Base-by-base conservation (phyloP, 148 eudicot genomes). In the Rhododendron mucronatum region DNA sequence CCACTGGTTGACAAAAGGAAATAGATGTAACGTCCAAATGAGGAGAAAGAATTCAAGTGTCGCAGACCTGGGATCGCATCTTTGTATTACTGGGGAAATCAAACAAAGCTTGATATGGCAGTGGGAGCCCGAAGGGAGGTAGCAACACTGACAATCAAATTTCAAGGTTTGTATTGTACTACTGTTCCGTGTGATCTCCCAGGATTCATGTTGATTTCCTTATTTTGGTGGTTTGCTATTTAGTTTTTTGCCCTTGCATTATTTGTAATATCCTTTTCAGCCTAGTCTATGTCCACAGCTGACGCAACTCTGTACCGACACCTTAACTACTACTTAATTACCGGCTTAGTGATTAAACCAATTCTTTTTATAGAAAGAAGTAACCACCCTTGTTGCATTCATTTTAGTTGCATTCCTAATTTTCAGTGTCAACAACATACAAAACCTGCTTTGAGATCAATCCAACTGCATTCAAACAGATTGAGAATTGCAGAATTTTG, bases 51-150 rank as follows among this genome's bases (percentile, higher is more conserved):
- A 41, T 41, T 41, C 44, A 41, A 41, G 7, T 41, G 44, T 41
- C 16, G 45, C 33, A 48, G 61, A 93, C 95, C 95, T 92, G 87
- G 85, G 87, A n/a, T 9, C 95, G 90, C 55, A 57, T 82, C 20
- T 77, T 77, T 48, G 88, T 85, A 61, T 91, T 89, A 74, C 48
- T 91, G 76, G 92, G 85, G 89, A 85, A 93, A 47, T 82, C 83
- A 51, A 92, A 90, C 75, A 89, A 88, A 86, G 80, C 51, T 47
- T 78, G 81, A 30, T 75, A 69, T 13, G 93, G 80, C 45, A 92
- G 85, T 44, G 96, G 94, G 80, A 92, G 91, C 92, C 92, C 92
- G 88, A 0, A 93, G 71, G 35, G 92, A 89, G 73, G 89, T 83
- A 73, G 90, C 87, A 37, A 88, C 93, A 51, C 81, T 87, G 73